These are phyloP conservation scores for Colletotrichum lupini DNA, from an alignment of 2,329 filamentous ascomycete species.

Conservation along the genomic window DNA sequence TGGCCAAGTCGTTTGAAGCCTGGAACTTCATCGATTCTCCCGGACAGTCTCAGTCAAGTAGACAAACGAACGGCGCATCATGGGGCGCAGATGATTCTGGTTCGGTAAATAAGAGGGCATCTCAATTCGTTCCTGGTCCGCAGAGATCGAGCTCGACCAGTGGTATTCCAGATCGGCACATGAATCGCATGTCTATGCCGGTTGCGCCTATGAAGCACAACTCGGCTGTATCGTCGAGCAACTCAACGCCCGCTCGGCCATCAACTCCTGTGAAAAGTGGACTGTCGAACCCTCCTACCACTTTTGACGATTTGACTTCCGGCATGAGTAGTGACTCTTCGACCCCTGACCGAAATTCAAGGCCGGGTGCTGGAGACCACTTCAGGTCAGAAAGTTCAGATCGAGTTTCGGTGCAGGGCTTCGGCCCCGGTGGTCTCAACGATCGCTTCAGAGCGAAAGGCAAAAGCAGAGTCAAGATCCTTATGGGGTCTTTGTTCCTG, in stretches of 20 bases:
- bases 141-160: constrained; percentile 66
- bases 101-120: constrained; percentile 62
- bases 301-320: constrained; percentile 58
- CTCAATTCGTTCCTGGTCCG: constrained; percentile 61
- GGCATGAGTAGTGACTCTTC: constrained; percentile 47
- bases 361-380: constrained; percentile 54
- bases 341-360: constrained; percentile 55
- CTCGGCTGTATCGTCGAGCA: constrained; percentile 55
- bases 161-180: constrained; percentile 66
- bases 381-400: constrained; percentile 64
- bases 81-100: constrained; percentile 54
- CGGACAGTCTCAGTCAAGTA: constrained; percentile 58
- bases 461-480: constrained; percentile 80
- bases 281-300: constrained; percentile 60
- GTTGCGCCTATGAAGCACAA: constrained; percentile 64
- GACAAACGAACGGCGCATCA: constrained; percentile 53
- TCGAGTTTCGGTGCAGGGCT: constrained; percentile 75
- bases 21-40: constrained; percentile 84
- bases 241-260: constrained; percentile 59
- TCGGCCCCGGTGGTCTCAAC: constrained; percentile 76
- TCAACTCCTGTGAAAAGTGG: constrained; percentile 63
- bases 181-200: constrained; percentile 85
- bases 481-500: constrained; percentile 87
- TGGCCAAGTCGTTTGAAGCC: constrained; percentile 78
- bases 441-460: constrained; percentile 85